phyloP scores from a whole-genome alignment of 2,329 filamentous ascomycete species.

The Fonsecaea monophora region DNA sequence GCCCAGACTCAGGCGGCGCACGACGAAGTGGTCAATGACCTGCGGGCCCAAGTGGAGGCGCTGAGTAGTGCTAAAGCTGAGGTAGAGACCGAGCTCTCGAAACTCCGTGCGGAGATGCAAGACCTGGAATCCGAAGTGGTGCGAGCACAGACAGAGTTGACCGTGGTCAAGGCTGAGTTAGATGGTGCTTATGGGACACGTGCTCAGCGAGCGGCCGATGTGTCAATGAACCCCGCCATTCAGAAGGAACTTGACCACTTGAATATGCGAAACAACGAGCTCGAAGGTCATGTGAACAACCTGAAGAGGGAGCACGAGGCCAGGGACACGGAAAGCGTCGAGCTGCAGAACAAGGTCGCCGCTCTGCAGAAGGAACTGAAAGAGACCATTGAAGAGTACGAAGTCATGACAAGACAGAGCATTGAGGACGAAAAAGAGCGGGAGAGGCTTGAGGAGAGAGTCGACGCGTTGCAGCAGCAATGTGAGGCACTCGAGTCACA shows the following conservation, averaged over 20 bases:
- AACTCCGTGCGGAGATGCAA: constrained; percentile 58
- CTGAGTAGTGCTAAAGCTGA: constrained; percentile 41
- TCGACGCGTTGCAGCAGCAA: constrained; percentile 69
- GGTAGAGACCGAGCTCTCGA: constrained; percentile 49
- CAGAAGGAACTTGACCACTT: constrained; percentile 67
- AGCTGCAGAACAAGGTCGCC: constrained; percentile 57
- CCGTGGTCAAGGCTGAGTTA: constrained; percentile 88
- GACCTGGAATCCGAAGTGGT: constrained; percentile 69
- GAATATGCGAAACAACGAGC: constrained; percentile 54
- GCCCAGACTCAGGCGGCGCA: constrained; percentile 20
- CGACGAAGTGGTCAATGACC: constrained; percentile 35
- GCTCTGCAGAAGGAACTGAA: constrained; percentile 69
- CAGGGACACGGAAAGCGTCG: constrained; percentile 42
- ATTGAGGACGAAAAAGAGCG: constrained; percentile 76
- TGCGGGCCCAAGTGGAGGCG: constrained; percentile 39
- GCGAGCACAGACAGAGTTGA: constrained; percentile 76
- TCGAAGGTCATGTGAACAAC: constrained; percentile 56
- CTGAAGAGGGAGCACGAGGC: constrained; percentile 47
- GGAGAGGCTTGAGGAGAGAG: constrained; percentile 66
- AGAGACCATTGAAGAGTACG: constrained; percentile 73
- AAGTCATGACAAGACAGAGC: constrained; percentile 71
- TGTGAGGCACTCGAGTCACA: constrained; percentile 69
- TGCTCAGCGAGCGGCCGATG: constrained; percentile 71
- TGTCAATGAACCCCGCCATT: constrained; percentile 62
- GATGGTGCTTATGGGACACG: constrained; percentile 90